phyloP scores from a whole-genome alignment of 2,329 filamentous ascomycete species.

The Parastagonospora nodorum region DNA sequence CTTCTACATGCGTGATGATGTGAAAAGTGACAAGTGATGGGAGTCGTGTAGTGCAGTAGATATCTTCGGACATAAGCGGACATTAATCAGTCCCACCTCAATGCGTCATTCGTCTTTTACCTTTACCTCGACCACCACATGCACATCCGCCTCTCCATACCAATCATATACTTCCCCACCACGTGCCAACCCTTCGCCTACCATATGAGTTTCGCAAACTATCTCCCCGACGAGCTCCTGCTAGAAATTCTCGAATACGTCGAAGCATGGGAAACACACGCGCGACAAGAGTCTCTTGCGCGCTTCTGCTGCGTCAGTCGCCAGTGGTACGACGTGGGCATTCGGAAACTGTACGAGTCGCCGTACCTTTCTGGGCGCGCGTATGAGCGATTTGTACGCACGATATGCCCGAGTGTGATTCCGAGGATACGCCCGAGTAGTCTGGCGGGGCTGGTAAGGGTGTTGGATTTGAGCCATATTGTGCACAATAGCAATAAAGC shows the following conservation, averaged over 20 bases:
- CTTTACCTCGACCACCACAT: background rate
- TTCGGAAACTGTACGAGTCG: slow-evolving; percentile 57
- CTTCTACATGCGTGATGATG: background rate
- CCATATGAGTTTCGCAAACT: slow-evolving; percentile 23
- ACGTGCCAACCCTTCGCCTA: background rate
- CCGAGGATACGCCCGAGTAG: slow-evolving; percentile 55
- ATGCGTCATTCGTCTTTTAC: slow-evolving; percentile 4
- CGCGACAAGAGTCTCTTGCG: slow-evolving; percentile 55
- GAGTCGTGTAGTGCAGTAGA: background rate
- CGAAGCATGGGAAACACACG: slow-evolving; percentile 25
- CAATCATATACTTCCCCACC: background rate
- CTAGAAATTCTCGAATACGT: slow-evolving; percentile 56
- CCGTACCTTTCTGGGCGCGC: slow-evolving; percentile 59
- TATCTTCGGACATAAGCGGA: background rate
- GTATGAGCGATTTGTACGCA: slow-evolving; percentile 59
- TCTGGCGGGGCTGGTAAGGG: slow-evolving; percentile 56
- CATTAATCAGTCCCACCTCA: background rate
- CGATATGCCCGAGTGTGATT: slow-evolving; percentile 60
- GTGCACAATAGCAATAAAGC: slow-evolving; percentile 65
- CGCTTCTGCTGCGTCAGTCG: slow-evolving; percentile 55
- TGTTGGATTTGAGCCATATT: slow-evolving; percentile 59
- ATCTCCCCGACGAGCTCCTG: slow-evolving; percentile 62
- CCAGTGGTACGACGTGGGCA: slow-evolving; percentile 62
- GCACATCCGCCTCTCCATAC: background rate
- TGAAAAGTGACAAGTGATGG: background rate